Evolutionary conservation across 805 yeast genomes (phyloP), one percentile per base, ranked within the genome.

Genomic region (Spathaspora hagerdaliae): DNA sequence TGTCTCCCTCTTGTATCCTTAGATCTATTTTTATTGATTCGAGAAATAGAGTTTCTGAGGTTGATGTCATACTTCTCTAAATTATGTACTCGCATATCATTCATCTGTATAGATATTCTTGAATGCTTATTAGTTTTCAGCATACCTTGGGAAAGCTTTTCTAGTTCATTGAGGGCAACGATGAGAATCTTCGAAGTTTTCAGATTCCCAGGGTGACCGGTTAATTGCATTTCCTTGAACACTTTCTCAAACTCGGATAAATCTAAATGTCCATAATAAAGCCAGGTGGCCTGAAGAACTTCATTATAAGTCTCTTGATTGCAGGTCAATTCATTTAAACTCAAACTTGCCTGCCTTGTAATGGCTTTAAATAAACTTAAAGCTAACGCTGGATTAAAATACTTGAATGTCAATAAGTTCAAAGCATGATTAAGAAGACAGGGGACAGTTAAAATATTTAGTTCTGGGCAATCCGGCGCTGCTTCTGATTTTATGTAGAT

Each of bases 301-400:
- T 70, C 69, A 48, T 71, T 71, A 49, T 66, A 71, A 2, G 75
- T 71, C 14, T 59, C 64, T 52, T 71, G 75, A 52, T 68, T 67
- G 53, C 74, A 68, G 9, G 60, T 53, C 27, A 67, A 53, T 36
- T 52, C 34, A 48, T 71, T 67, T 29, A 29, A 11, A 29, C 12
- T 29, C 12, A 29, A 9, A 5, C 12, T 11, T 29, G 12, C 12
- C 12, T 29, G 9, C 4, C 5, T 19, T 19, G 24, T 19, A 29
- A 29, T 9, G 12, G 12, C 9, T 29, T 11, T 29, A 56, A 68
- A 71, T 35, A 71, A 43, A 1, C 69, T 54, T 39, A 68, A 49
- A 1, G 73, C 65, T 48, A 68, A 53, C 38, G 60, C 63, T 1
- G 74, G 75, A 45, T 69, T 70, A 39, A 60, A 50, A 45, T 58